Percentiles rank a stretch among this genome's conserved stretches.
These are phyloP conservation scores for Oryza glumipatula DNA, from an alignment of 176 grass and related monocot genomes.

Conservation along the genomic window DNA sequence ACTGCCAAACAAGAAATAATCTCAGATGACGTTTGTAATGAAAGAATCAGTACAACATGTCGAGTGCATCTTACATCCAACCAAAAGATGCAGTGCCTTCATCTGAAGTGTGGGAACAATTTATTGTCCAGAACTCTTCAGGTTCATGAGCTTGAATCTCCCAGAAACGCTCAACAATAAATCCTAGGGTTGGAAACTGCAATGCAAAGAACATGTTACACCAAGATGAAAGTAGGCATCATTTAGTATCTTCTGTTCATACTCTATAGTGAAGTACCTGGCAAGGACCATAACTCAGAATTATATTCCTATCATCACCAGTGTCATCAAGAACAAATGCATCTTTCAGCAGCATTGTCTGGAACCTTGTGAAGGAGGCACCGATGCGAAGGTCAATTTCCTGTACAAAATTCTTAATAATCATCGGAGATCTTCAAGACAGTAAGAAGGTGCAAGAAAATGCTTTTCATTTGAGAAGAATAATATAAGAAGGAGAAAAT, in stretches of 20 bases:
- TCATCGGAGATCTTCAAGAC: conserved; percentile 25
- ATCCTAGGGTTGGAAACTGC: conserved; percentile 97
- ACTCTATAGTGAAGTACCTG: conserved; percentile 57
- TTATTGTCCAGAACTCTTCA: conserved; percentile 98
- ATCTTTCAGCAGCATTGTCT: conserved; percentile 94
- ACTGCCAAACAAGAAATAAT: conserved; percentile 55
- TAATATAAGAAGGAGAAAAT: conserved; percentile 24
- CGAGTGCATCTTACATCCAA: conserved; percentile 76
- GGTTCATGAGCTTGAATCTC: conserved; percentile 95
- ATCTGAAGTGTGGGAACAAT: conserved; percentile 93
- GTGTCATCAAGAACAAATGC: conserved; percentile 82
- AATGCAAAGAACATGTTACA: conserved; percentile 41
- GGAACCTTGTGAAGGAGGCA: conserved; percentile 98
- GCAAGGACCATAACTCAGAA: conserved; percentile 97
- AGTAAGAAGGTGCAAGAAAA: conserved; percentile 32
- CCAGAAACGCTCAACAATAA: conserved; percentile 97
- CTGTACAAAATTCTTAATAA: conserved; percentile 51
- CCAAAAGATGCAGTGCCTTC: conserved; percentile 82
- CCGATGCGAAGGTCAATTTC: conserved; percentile 96
- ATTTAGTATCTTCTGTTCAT: conserved; percentile 24
- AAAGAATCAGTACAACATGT: conserved; percentile 18
- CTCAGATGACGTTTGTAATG: conserved; percentile 23
- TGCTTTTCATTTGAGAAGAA: conserved; percentile 33
- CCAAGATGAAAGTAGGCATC: conserved; percentile 18
- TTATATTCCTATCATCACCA: conserved; percentile 76